Conservation (phyloP, 176 grass and related monocot species). For the Tuctoria greenei region DNA sequence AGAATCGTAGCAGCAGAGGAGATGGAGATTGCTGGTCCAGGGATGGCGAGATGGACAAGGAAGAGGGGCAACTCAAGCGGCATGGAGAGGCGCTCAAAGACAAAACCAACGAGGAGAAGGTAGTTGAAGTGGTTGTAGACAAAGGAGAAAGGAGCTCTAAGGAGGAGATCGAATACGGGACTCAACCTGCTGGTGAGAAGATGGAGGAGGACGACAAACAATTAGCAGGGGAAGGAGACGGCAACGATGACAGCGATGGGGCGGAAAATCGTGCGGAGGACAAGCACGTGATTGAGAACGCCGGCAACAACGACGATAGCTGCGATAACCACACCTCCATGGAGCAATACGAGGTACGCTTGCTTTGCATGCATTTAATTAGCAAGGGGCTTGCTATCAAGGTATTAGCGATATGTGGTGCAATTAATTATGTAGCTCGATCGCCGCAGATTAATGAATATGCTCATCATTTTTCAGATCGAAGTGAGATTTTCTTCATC, state of each 20-base stretch:
- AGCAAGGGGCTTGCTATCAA: neutral
- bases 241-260: constrained; percentile 31
- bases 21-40: neutral
- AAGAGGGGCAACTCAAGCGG: constrained; percentile 37
- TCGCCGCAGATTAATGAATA: neutral
- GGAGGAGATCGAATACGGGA: constrained; percentile 46
- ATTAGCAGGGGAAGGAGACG: constrained; percentile 2
- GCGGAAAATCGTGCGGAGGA: constrained; percentile 30
- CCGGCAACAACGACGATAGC: neutral
- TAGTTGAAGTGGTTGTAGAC: constrained; percentile 51
- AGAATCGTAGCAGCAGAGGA: neutral
- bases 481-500: neutral
- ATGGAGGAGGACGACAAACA: constrained; percentile 45
- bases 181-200: constrained; percentile 36
- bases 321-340: constrained; percentile 13
- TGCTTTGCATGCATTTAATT: neutral
- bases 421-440: neutral
- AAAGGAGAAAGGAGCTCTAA: constrained; percentile 28
- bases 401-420: neutral
- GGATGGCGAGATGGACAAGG: neutral
- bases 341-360: constrained; percentile 52
- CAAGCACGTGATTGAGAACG: constrained; percentile 26
- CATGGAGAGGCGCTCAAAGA: constrained; percentile 22
- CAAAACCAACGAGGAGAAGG: constrained; percentile 29
- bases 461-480: neutral